Conservation (phyloP, 768 basidiomycete species). For the Pleurotus pulmonarius region DNA sequence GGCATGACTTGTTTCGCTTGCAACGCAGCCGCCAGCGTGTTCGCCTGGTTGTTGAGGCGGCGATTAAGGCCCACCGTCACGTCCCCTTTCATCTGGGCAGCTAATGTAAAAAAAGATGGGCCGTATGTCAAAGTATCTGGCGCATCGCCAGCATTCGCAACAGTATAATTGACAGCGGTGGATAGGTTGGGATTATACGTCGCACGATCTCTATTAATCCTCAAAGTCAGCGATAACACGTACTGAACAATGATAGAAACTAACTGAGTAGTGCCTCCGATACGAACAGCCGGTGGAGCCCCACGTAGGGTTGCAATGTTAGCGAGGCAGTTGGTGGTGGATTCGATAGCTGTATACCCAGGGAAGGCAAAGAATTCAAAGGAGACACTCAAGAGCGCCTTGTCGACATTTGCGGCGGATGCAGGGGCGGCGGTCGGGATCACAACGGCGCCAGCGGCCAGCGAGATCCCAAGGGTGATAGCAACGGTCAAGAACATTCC, state of each 20-base stretch:
- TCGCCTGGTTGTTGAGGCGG: conserved; percentile 30
- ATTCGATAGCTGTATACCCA: conserved; percentile 24
- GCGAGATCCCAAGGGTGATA: background rate
- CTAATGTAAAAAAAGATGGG: conserved; percentile 26
- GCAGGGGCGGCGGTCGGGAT: conserved; percentile 25
- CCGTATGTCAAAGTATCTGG: conserved; percentile 28
- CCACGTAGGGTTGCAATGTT: conserved; percentile 27
- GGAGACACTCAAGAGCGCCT: conserved; percentile 28
- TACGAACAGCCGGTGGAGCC: conserved; percentile 27
- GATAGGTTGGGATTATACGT: conserved; percentile 27
- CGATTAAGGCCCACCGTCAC: conserved; percentile 34
- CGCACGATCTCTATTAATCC: conserved; percentile 30
- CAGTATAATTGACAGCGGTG: conserved; percentile 31
- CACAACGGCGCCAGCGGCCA: conserved; percentile 1
- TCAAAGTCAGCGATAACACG: background rate
- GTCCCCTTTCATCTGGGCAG: conserved; percentile 24
- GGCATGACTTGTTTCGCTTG: conserved; percentile 25
- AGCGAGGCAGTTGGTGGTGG: conserved; percentile 28
- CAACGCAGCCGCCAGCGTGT: conserved; percentile 26
- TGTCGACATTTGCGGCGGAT: conserved; percentile 21
- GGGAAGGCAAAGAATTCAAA: conserved; percentile 38
- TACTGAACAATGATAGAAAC: conserved; percentile 8
- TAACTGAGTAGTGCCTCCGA: conserved; percentile 35
- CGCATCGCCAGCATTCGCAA: conserved; percentile 29
- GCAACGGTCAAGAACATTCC: background rate